phyloP scores from a whole-genome alignment of 768 basidiomycete genomes.

The Gloeopeniophorella convolvens region DNA sequence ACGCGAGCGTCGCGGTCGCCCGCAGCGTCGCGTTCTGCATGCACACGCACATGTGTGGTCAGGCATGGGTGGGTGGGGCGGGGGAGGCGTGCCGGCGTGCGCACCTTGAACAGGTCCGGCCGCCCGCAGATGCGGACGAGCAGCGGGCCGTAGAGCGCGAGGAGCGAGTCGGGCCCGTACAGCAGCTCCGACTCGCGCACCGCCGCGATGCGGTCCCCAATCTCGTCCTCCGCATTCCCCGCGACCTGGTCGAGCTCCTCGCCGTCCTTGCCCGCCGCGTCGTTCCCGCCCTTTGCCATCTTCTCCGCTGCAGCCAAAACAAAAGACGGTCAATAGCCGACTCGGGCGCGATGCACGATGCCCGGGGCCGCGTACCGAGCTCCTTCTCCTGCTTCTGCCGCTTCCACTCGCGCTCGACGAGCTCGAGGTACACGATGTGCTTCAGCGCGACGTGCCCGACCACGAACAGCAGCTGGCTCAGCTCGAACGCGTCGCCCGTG shows the following conservation, averaged over 20 bases:
- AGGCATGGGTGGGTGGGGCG: no score
- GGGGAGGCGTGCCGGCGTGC: no score
- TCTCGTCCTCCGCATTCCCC: conserved; percentile 97
- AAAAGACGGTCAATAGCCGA: neutral
- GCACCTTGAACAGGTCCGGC: conserved; percentile 85
- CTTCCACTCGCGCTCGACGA: conserved; percentile 95
- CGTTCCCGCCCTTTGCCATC: conserved; percentile 35
- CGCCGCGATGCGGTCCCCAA: conserved; percentile 82
- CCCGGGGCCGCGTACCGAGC: conserved; percentile 44
- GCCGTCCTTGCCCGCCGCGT: conserved; percentile 42
- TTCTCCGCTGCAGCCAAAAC: conserved; percentile 47
- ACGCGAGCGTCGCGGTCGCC: conserved; percentile 78
- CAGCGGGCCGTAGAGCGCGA: conserved; percentile 85
- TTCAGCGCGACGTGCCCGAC: conserved; percentile 98
- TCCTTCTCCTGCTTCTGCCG: conserved; percentile 88
- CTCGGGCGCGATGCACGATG: neutral
- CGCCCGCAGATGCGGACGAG: conserved; percentile 86
- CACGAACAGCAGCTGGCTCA: conserved; percentile 91
- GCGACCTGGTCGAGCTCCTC: conserved; percentile 97
- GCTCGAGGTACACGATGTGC: conserved; percentile 92
- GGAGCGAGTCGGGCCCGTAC: conserved; percentile 72
- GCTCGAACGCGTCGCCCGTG: conserved; percentile 74
- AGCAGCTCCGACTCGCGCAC: conserved; percentile 85
- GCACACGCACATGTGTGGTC: neutral
- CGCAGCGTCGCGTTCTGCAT: conserved; percentile 77